These are phyloP conservation scores for Paramecium pentaurelia DNA, from an alignment of 73 alveolate genomes.

Conservation along the genomic window DNA sequence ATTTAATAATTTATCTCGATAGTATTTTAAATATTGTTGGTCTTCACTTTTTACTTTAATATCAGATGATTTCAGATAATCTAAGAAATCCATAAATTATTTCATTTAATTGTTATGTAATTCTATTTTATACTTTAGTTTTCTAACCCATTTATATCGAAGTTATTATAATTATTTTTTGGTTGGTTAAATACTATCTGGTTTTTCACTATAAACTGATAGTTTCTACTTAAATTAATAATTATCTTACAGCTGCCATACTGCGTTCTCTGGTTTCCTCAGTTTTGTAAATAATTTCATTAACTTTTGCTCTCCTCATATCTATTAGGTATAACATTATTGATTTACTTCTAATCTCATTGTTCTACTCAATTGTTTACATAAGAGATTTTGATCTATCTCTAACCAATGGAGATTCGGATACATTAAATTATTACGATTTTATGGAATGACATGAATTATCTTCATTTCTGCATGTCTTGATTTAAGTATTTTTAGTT, in stretches of 20 bases:
- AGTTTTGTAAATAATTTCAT: not conserved
- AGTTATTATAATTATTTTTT: not conserved
- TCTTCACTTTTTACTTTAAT: not conserved
- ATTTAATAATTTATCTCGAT: not conserved
- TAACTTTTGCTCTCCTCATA: not conserved
- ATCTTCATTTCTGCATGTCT: not conserved
- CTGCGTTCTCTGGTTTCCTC: constrained; percentile 16
- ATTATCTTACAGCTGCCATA: not conserved
- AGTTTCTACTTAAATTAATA: not conserved
- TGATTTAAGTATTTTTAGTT: not conserved
- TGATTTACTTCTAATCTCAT: not conserved
- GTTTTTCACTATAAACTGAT: constrained; percentile 19
- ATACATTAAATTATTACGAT: not conserved
- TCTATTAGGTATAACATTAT: not conserved
- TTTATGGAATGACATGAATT: not conserved
- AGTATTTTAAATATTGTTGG: not conserved
- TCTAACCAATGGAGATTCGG: not conserved
- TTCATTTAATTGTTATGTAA: not conserved
- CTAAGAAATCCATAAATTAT: not conserved
- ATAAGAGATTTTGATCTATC: not conserved
- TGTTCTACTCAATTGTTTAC: not conserved
- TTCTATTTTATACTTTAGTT: not conserved
- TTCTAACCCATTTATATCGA: not conserved
- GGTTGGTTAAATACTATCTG: not conserved
- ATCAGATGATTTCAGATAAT: not conserved